A percentile compares a stretch with the other conserved stretches of the same genome.
Evolutionary conservation across 345 rosid species (phyloP).

Genomic region (Orychophragmus violaceus): DNA sequence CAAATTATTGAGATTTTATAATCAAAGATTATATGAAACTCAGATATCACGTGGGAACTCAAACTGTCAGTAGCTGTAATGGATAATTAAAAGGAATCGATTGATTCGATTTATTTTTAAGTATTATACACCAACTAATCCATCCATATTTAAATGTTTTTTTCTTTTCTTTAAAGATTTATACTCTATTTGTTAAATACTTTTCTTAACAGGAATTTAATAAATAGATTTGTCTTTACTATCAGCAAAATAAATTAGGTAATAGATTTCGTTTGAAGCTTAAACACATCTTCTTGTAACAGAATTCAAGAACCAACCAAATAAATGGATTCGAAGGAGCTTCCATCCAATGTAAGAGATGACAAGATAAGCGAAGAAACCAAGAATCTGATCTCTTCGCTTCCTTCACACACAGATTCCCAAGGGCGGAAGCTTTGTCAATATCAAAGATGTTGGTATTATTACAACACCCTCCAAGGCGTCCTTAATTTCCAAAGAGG

Average conservation of each 20-base stretch:
- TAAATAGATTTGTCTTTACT: not conserved
- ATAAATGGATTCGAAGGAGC: not conserved
- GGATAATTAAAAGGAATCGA: no score
- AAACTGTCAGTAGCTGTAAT: no score
- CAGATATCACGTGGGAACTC: no score
- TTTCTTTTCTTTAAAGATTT: no score
- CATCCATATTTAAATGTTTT: no score
- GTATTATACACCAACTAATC: no score
- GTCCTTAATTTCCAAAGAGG: constrained; percentile 16
- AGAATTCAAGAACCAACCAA: not conserved
- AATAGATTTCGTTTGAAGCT: not conserved
- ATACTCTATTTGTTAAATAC: no score
- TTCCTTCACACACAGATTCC: not conserved
- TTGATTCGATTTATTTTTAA: no score
- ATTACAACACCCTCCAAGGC: constrained; percentile 31
- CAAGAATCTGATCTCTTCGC: constrained; percentile 4
- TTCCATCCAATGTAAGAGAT: not conserved
- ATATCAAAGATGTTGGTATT: constrained; percentile 48
- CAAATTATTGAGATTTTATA: no score
- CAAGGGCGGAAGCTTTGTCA: not conserved
- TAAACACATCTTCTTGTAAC: not conserved
- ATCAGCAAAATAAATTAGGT: no score
- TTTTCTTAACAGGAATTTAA: not conserved
- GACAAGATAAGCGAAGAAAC: not conserved
- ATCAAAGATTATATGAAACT: no score